Base-by-base conservation (phyloP, 2,329 filamentous ascomycete species). In the Pyricularia sp. region DNA sequence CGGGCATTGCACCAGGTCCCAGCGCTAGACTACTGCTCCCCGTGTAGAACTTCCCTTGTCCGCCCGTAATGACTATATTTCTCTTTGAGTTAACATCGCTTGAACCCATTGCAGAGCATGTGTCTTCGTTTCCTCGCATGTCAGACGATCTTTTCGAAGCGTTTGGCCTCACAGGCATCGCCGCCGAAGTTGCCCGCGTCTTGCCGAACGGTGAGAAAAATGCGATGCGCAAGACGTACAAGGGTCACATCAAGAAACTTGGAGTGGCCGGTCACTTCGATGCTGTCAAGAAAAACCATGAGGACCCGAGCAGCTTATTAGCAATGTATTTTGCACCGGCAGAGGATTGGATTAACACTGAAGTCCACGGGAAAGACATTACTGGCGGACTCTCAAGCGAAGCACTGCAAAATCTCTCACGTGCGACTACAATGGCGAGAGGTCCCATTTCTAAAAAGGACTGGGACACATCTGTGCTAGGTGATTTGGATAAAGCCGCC, bases 141-240 rank as follows among this genome's bases (percentile, higher is more conserved):
- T 83, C 84, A 42, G 81, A 84, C 73, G 88, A 90, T 75, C 80
- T 90, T 68, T 90, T 86, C 74, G 82, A 84, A 70, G 80, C 83
- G 75, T 90, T 87, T 77, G 81, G 81, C 73, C 78, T 90, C 72
- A 81, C 82, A 65, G 79, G 77, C 68, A 82, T 90, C 69, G 87
- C 88, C 69, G 83, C 84, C 69, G 85, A 88, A 72, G 86, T 90
- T 59, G 88, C 88, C 70, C 84, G 88, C 70, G 85, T 85, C 68
- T 86, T 88, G 75, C 86, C 87, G 17, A 88, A 88, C 75, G 88
- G 88, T 72, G 85, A 88, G 76, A 90, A 89, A 81, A 90, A 90
- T 74, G 86, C 85, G 71, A 80, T 90, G 66, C 84, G 88, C 30
- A 90, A 90, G 76, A 89, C 87, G 20, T 90, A 90, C 80, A 90